Percentiles rank a stretch among this genome's conserved stretches.
These are phyloP conservation scores for Aspergillus diversus DNA, from an alignment of 495 filamentous ascomycete species.

Conservation along the genomic window DNA sequence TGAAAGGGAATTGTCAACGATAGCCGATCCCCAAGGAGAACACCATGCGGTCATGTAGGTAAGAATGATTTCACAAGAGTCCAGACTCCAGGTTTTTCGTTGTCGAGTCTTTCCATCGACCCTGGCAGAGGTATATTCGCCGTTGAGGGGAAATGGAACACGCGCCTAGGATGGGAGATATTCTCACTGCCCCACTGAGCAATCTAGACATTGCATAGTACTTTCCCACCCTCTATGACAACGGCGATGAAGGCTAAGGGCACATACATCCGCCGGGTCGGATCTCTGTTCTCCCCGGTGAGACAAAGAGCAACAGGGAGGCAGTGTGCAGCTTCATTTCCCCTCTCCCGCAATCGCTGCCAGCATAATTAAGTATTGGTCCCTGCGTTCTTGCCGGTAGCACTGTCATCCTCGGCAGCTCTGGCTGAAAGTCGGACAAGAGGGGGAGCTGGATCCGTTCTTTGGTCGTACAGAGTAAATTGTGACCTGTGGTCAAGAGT, in stretches of 20 bases:
- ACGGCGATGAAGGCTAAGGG: background rate
- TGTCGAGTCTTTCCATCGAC: background rate
- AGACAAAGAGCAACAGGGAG: background rate
- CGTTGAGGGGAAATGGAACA: background rate
- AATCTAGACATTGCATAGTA: background rate
- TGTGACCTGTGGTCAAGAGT: background rate
- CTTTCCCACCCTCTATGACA: background rate
- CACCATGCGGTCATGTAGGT: background rate
- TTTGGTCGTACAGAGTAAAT: conserved; percentile 3
- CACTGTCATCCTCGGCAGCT: conserved; percentile 11
- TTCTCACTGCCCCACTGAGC: background rate
- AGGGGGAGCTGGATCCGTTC: background rate
- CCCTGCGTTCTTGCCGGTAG: conserved; percentile 7
- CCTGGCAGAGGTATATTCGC: background rate
- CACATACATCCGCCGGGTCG: conserved; percentile 7
- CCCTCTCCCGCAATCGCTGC: background rate
- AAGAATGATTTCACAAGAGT: background rate
- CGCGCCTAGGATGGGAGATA: too few species aligned
- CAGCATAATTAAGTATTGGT: conserved; percentile 12
- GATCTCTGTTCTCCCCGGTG: conserved; percentile 5
- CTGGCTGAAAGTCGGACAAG: background rate
- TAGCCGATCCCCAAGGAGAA: background rate
- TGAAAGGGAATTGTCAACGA: background rate
- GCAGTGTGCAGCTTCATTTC: background rate
- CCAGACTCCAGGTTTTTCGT: background rate